These are phyloP conservation scores for Earliella scabrosa DNA, from an alignment of 1,284 basidiomycete genomes.

Conservation along the genomic window DNA sequence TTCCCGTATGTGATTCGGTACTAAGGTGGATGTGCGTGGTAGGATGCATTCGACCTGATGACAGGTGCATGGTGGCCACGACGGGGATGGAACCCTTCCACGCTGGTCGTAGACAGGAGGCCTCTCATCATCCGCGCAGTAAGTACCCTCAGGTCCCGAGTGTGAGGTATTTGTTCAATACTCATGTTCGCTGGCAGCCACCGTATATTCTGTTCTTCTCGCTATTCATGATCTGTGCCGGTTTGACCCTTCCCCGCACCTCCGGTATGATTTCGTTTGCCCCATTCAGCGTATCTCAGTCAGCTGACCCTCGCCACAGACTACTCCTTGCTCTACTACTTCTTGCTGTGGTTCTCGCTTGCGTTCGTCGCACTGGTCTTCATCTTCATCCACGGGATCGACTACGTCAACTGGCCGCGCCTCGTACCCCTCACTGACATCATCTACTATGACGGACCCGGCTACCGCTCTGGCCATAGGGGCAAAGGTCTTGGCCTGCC, in stretches of 20 bases:
- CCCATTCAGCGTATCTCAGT: conserved; percentile 1
- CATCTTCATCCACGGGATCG: conserved; percentile 80
- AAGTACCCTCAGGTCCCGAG: conserved; percentile 36
- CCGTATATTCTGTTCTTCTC: conserved; percentile 86
- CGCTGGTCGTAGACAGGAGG: conserved; percentile 77
- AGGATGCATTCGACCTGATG: conserved; percentile 95
- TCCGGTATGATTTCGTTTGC: conserved; percentile 62
- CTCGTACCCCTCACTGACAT: conserved; percentile 85
- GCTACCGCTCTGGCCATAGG: conserved; percentile 76
- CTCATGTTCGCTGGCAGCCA: conserved; percentile 54
- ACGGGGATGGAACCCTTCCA: conserved; percentile 61
- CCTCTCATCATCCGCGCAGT: conserved; percentile 85
- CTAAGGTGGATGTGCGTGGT: no score
- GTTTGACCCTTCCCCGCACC: conserved; percentile 81
- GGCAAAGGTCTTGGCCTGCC: conserved; percentile 71
- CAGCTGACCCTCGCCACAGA: conserved; percentile 55
- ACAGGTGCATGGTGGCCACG: conserved; percentile 90
- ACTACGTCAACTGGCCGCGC: conserved; percentile 95
- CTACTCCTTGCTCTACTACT: conserved; percentile 82
- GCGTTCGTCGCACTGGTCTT: conserved; percentile 65
- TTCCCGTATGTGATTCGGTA: no score
- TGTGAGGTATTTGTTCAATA: neutral
- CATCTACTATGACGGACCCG: conserved; percentile 87
- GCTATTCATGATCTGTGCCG: conserved; percentile 86
- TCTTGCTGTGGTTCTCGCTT: conserved; percentile 77